Evolutionary conservation across 2,329 filamentous ascomycete genomes (phyloP), one percentile per base, ranked within the genome.

Genomic region (Phialophora tarda): DNA sequence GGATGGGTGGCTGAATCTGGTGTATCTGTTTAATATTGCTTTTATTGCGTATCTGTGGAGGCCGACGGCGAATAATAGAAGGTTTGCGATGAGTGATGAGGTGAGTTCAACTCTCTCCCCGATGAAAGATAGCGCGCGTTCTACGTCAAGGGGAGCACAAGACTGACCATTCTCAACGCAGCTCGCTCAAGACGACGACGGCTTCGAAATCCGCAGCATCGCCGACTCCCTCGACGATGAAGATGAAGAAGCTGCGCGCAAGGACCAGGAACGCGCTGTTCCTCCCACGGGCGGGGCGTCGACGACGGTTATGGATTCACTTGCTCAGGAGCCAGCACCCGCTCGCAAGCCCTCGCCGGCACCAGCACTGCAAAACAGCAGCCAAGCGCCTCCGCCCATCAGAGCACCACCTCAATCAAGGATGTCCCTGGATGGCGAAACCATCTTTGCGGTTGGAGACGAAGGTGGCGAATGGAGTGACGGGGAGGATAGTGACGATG

Each of bases 11-110:
- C 83, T 98, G 59, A 98, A 98, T 77, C 80, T 99, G 62, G 94
- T 99, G 17, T 99, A 98, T 80, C 88, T 99, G 70, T 91, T 91
- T 66, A 94, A 99, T 75, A 92, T 99, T 28, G 89, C 88, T 62
- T 97, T 94, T 79, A 87, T 99, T 71, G 93, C 95, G 24, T 99
- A 98, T 78, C 85, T 99, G 61, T 99, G 95, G 95, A 86, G 95
- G 56, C 95, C 95, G 6, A 98, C 94, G 24, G 93, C 91, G 60
- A 98, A 99, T 80, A 99, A 99, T 81, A 87, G 93, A 73, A 88
- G 95, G 64, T 99, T 99, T 75, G 95, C 95, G 69, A 99, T 99
- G 95, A 96, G 92, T 81, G 95, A 99, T 75, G 95, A 99, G 84
- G 87, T 88, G 82, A 74, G 81, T 26, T 12, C 24, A 5, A 12